Evolutionary conservation across 495 filamentous ascomycete species (phyloP), one percentile per base, ranked within the genome.

Genomic region (Xylaria castorea): DNA sequence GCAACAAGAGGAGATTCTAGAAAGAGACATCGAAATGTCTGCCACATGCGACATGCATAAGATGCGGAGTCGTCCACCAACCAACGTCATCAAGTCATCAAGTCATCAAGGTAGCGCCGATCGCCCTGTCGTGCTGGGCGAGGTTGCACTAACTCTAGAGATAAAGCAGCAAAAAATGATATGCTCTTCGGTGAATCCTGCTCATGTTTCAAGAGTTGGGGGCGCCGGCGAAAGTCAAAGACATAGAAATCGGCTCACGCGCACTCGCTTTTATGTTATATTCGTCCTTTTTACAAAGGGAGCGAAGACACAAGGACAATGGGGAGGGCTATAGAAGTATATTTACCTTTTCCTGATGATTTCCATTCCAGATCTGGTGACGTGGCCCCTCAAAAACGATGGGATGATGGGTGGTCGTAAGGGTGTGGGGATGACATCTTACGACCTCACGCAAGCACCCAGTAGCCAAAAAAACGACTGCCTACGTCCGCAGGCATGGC

Each of bases 11-110:
- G 22, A 64, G 22, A 30, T 42, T 64, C 61, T 42, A 64, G 61
- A 64, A 64, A 64, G 36, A n/a, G 61, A 27, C 22, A 18, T 44
- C 9, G 61, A 66, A 66, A 66, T 30, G 30, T 40, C 42, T 48
- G 63, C 36, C 40, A 1, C 38, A 65, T 44, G 60, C 36, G 61
- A 44, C 22, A 18, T 64, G 38, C 61, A 66, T 50, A 34, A 48
- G 38, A 48, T 32, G 63, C 42, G 40, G 42, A 32, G 40, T 27
- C 36, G 38, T 40, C 14, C 38, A 64, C 61, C 61, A 64, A 44
- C 38, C 61, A 64, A 42, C 36, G 61, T 64, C 36, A 64, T 64
- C 22, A 20, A 18, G 30, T 64, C 36, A 64, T 64, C 22, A 20
- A 18, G 30, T 42, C 38, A 42, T 9, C 36, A 64, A 44, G 22